A percentile compares a stretch with the other conserved stretches of the same genome.
Evolutionary conservation across 306 rosid genomes (phyloP).

Genomic region (Hippophae rhamnoides): DNA sequence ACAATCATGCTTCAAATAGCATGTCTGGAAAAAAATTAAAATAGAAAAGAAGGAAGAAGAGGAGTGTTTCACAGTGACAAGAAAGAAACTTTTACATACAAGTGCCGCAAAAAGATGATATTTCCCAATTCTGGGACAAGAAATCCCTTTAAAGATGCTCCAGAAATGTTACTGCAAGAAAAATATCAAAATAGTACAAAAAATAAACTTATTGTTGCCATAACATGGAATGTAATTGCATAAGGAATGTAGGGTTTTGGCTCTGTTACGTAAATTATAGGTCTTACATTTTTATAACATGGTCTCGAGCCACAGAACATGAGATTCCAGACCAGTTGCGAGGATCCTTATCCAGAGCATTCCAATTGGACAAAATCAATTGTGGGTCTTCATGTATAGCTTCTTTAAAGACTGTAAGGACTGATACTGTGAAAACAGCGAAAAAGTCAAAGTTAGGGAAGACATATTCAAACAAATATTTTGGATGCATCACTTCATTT

Average conservation of each 20-base stretch:
- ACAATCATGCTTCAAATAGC: constrained; percentile 16
- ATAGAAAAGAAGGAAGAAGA: constrained; percentile 2
- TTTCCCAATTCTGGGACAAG: constrained; percentile 71
- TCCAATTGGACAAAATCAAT: constrained; percentile 62
- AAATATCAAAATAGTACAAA: constrained; percentile 10
- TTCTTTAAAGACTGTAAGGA: constrained; percentile 56
- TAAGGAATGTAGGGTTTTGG: neutral
- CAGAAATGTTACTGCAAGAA: constrained; percentile 67
- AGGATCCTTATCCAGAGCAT: constrained; percentile 57
- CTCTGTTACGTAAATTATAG: constrained; percentile 12
- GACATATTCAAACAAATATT: constrained; percentile 6
- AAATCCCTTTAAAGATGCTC: constrained; percentile 64
- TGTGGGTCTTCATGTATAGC: constrained; percentile 75
- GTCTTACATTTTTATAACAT: constrained; percentile 73
- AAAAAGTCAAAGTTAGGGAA: constrained; percentile 18
- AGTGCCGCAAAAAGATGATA: constrained; percentile 61
- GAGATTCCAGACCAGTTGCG: constrained; percentile 72
- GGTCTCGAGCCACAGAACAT: constrained; percentile 51
- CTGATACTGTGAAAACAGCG: constrained; percentile 43
- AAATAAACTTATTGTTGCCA: constrained; percentile 8
- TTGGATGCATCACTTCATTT: neutral
- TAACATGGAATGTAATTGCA: constrained; percentile 7
- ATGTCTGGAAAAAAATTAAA: constrained; percentile 3
- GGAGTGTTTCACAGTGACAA: neutral
- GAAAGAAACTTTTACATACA: constrained; percentile 41